Percentiles rank a stretch among this genome's conserved stretches.
These are phyloP conservation scores for Rhododendron ferrugineum DNA, from an alignment of 148 eudicot species.

Conservation along the genomic window DNA sequence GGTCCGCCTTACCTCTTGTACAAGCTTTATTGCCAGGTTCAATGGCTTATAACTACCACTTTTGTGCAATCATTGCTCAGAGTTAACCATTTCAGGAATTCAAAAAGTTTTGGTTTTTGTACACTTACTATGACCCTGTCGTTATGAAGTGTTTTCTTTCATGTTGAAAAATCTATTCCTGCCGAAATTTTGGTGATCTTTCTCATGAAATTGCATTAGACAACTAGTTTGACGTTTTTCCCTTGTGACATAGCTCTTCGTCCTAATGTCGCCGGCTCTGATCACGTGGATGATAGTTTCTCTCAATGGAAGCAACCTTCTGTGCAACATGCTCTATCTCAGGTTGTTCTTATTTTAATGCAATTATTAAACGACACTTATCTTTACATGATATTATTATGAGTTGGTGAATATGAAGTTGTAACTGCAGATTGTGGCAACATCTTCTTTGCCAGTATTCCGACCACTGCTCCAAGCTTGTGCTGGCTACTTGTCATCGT, in stretches of 20 bases:
- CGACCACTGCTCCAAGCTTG: slow-evolving; percentile 69
- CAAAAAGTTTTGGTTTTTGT: not conserved
- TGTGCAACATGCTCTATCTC: slow-evolving; percentile 65
- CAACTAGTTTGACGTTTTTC: slow-evolving; percentile 6
- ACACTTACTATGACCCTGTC: not conserved
- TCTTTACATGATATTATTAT: not conserved
- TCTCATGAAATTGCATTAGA: not conserved
- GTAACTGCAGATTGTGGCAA: slow-evolving; percentile 61
- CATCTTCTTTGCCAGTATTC: slow-evolving; percentile 53
- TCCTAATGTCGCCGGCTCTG: slow-evolving; percentile 42
- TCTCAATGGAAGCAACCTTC: slow-evolving; percentile 68
- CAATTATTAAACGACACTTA: not conserved
- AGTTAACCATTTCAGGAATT: not conserved
- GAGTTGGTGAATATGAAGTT: slow-evolving; percentile 1
- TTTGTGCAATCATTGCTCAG: not conserved
- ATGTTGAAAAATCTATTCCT: not conserved
- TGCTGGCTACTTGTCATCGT: slow-evolving; percentile 75
- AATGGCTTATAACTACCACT: slow-evolving; percentile 4
- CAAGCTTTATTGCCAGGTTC: slow-evolving; percentile 83
- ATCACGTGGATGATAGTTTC: slow-evolving; percentile 52
- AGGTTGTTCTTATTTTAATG: slow-evolving; percentile 32
- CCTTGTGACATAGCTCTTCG: slow-evolving; percentile 57
- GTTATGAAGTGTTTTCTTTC: not conserved
- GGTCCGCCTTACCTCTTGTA: slow-evolving; percentile 69
- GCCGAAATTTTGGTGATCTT: not conserved